These are phyloP conservation scores for Blepharisma undulans DNA, from an alignment of 169 alveolate genomes.

Conservation along the genomic window DNA sequence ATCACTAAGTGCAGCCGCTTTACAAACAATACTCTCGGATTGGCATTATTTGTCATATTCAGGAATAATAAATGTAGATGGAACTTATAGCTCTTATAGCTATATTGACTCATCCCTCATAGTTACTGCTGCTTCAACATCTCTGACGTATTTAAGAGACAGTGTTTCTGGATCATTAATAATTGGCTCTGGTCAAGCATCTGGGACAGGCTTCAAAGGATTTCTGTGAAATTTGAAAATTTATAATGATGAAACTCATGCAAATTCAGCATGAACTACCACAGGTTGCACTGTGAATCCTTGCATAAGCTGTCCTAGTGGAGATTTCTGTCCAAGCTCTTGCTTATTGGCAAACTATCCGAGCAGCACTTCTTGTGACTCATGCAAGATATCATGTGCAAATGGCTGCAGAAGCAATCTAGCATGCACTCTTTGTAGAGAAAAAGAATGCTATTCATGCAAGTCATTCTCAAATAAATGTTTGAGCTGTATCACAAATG, in stretches of 20 bases:
- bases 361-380: background rate
- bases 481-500: background rate
- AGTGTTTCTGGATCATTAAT: background rate
- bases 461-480: background rate
- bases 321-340: background rate
- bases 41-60: background rate
- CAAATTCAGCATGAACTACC: background rate
- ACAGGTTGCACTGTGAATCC: background rate
- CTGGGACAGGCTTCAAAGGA: background rate
- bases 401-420: constrained; percentile 7
- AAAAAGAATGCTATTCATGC: constrained; percentile 1
- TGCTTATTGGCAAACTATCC: background rate
- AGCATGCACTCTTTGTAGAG: background rate
- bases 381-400: background rate
- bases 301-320: background rate
- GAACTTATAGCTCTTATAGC: background rate
- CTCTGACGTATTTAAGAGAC: background rate
- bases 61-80: background rate
- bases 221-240: background rate
- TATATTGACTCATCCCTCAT: background rate
- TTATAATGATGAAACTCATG: background rate
- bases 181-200: background rate
- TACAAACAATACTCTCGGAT: background rate
- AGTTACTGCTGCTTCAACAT: background rate
- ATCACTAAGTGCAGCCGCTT: background rate